Evolutionary conservation across 1,139 yeast species (phyloP), one percentile per base, ranked within the genome.

Genomic region (Geotrichum candidum): DNA sequence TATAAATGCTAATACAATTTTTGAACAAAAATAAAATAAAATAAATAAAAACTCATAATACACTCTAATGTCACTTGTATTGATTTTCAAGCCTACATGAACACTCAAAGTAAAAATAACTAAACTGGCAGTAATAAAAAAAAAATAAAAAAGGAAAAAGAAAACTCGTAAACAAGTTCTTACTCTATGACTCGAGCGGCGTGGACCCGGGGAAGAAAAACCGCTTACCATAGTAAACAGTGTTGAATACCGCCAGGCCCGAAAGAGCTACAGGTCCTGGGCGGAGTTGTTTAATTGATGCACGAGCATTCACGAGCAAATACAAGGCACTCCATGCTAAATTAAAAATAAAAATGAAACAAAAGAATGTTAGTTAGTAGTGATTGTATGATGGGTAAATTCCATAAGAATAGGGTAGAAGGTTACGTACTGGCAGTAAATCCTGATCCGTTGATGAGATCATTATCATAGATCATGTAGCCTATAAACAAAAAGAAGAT

Each of bases 291-390:
- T 76, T 76, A 48, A 90, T 63, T 3, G 90, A 80, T 1, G 85
- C 79, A 52, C 79, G 80, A 4, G 95, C 94, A 71, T 90, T 89
- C 9, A 88, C 91, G 52, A 92, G 72, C 63, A 88, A 72, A 70
- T 90, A 94, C 61, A 92, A 76, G 3, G 89, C 73, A 18, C 91
- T 84, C 98, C 98, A 94, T 3, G 96, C 96, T 58, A 35, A 27
- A 11, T 5, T 18, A 18, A 35, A 25, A 38, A n/a, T 18, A 29
- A 48, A 11, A 13, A 41, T 31, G 1, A 35, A 25, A 38, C 11
- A 27, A 29, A 48, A 11, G 5, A 22, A 27, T 18, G 31, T 22
- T 38, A 46, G 54, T 56, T 38, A 27, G 22, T 18, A 22, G 46
- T 18, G 18, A 18, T 13, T 11, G 25, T 35, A n/a, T 22, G 18